Base-by-base conservation (phyloP, 192 early-diverging fungal genomes). In the Coemansia sp. region DNA sequence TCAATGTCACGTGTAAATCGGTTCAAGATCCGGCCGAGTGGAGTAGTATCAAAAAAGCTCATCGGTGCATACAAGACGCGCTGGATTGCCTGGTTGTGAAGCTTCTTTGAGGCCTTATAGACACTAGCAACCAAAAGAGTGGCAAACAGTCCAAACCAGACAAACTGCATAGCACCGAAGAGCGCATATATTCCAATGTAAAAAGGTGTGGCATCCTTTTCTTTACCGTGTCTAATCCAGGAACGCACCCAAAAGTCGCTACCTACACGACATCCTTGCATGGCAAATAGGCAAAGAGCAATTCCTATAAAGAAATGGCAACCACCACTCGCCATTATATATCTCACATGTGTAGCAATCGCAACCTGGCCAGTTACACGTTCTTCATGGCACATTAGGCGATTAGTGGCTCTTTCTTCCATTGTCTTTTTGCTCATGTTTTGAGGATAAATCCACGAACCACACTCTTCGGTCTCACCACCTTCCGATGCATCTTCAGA, bases 331-430 rank as follows among this genome's bases (percentile, higher is more conserved):
- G 80, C 71, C 6, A 36, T 61, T 15, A 82, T 93, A 91, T 59
- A 84, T 48, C 66, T 80, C 68, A 82, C 87, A 90, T 54, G 95
- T 84, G 63, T 67, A 39, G 13, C 63, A 68, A 67, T 79, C 58
- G 61, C 93, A 89, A 59, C 85, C 77, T 36, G 74, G 41, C 95
- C 95, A 1, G 88, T 90, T 5, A 80, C 75, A 11, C 91, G 88
- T 70, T 97, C 94, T 68, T 97, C 95, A 26, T 87, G 85, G 54
- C 87, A 81, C 90, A 95, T 97, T 12, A 94, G 78, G 42, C 51
- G 10, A 36, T 80, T 79, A 8, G 74, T 79, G 1, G 58, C 51
- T 10, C 22, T 8, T 1, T 22, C 51, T 4, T 19, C 51, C 51
- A 54, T 54, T 54, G 51, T 8, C 51, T 26, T 54, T 54, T 54